Evolutionary conservation across 1,284 basidiomycete species (phyloP).

Genomic region (Ustilago esculenta): DNA sequence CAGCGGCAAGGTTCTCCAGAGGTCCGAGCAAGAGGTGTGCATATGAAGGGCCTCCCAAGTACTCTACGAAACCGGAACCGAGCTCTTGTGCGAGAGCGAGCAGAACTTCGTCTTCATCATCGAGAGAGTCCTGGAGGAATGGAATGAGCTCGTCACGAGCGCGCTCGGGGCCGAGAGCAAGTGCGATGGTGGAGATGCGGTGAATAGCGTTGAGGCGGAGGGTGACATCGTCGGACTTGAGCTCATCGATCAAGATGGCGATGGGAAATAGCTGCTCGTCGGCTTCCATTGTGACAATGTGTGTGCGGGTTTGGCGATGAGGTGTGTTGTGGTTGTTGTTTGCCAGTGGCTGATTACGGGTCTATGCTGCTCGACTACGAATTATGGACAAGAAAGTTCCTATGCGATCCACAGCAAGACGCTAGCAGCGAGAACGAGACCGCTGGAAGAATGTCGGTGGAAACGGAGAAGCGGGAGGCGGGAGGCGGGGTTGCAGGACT

Average conservation of each 20-base stretch:
- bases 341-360: background rate
- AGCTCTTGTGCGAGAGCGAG: slow-evolving; percentile 96
- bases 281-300: slow-evolving; percentile 54
- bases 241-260: slow-evolving; percentile 86
- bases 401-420: background rate
- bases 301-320: too few species aligned
- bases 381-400: background rate
- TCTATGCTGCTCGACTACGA: background rate
- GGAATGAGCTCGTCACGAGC: slow-evolving; percentile 95
- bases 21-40: slow-evolving; percentile 91
- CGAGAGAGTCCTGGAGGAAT: slow-evolving; percentile 96
- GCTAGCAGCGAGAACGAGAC: background rate
- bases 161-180: slow-evolving; percentile 93
- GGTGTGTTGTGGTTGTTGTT: slow-evolving; percentile 1
- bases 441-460: background rate
- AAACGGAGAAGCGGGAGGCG: background rate
- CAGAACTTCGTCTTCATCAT: slow-evolving; percentile 98
- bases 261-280: slow-evolving; percentile 67
- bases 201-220: slow-evolving; percentile 96
- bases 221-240: slow-evolving; percentile 82
- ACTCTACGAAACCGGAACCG: slow-evolving; percentile 82
- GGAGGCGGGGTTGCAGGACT: background rate
- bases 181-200: slow-evolving; percentile 96
- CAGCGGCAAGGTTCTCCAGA: slow-evolving; percentile 92
- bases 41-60: slow-evolving; percentile 87